Base-by-base conservation (phyloP, 2,329 filamentous ascomycete species). In the Colletotrichum salicis region DNA sequence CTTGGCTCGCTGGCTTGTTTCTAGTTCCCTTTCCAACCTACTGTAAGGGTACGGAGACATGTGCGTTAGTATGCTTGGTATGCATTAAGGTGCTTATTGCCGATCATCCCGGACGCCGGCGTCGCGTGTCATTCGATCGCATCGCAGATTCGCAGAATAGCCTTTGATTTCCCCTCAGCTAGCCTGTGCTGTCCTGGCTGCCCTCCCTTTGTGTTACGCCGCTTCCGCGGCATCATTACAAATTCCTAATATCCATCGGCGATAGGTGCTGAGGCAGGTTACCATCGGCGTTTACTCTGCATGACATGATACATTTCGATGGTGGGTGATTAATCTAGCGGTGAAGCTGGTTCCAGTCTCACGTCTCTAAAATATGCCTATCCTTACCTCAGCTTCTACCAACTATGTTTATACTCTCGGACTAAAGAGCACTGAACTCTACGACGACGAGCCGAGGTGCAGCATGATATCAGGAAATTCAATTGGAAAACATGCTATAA, bases 11-110 rank as follows among this genome's bases (percentile, higher is more conserved):
- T 41, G 37, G 37, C 37, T 41, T 5, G 19, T 29, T n/a, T 35
- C 65, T 56, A 56, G 58, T 51, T 48, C 15, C 51, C n/a, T 67
- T 31, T 48, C 13, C 61, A 54, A 8, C 29, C 37, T 19, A n/a
- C n/a, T n/a, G n/a, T n/a, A 2, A 29, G 27, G 27, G 27, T 29
- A 29, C 15, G 15, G 15, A 41, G 19, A 41, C n/a, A 19, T 31
- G 35, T 48, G 8, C 4, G 15, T n/a, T 48, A 15, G 11, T 33
- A 24, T 52, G 48, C 11, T 24, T 24, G 22, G 12, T 15, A 52
- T 48, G 19, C 41, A 31, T 5, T 41, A 57, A 45, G 52, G 51
- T 68, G 68, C 57, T 68, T 71, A 71, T 58, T 57, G 64, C 68
- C 57, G 68, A 62, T 52, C 51, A 24, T 10, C 63, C 48, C 35